Percentiles rank a stretch among this genome's conserved stretches.
phyloP scores from a whole-genome alignment of 1,284 basidiomycete genomes.

The Schizopora paradoxa region DNA sequence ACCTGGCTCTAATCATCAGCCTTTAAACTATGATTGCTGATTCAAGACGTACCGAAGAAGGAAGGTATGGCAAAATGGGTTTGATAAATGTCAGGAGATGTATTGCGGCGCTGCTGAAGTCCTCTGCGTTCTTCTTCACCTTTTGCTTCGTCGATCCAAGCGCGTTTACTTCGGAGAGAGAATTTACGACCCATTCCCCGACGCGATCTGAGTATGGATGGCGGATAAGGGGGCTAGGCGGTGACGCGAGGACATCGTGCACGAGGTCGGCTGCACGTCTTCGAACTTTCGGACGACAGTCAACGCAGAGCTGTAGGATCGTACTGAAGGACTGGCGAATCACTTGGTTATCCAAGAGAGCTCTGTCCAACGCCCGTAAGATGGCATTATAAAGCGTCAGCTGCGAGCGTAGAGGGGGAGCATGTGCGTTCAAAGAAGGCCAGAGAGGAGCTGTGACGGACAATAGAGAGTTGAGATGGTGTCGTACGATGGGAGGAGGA shows the following conservation, averaged over 20 bases:
- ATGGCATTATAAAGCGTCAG: conserved; percentile 69
- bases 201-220: conserved; percentile 86
- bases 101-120: conserved; percentile 70
- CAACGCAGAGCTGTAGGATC: conserved; percentile 78
- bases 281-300: conserved; percentile 91
- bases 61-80: conserved; percentile 57
- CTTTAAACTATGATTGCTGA: conserved; percentile 14
- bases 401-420: conserved; percentile 69
- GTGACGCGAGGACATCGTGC: conserved; percentile 65
- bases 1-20: conserved; percentile 41
- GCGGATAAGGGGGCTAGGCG: conserved; percentile 66
- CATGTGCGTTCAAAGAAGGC: conserved; percentile 56
- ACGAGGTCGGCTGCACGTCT: conserved; percentile 87
- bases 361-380: conserved; percentile 60
- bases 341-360: conserved; percentile 63
- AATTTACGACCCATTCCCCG: conserved; percentile 71
- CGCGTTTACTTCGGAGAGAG: conserved; percentile 63
- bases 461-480: conserved; percentile 59
- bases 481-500: conserved; percentile 65
- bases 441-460: conserved; percentile 78
- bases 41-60: conserved; percentile 50
- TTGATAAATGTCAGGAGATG: conserved; percentile 76
- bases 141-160: conserved; percentile 58
- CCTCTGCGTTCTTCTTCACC: conserved; percentile 55
- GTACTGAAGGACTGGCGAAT: conserved; percentile 75